Evolutionary conservation across 495 filamentous ascomycete genomes (phyloP).

Genomic region (Podospora australis): DNA sequence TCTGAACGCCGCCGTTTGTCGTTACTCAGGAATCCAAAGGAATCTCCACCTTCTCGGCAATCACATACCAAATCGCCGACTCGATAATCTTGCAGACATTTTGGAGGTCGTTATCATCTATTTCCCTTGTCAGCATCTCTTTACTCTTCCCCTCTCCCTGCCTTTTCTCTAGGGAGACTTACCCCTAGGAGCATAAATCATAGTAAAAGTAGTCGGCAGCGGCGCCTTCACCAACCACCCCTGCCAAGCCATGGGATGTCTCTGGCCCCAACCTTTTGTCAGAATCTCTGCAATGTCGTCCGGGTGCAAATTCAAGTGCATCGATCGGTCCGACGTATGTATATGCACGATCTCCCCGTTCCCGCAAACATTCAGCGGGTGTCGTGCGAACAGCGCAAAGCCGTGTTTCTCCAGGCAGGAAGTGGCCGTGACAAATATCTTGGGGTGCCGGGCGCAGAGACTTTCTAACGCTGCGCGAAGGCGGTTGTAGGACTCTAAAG

Average conservation of each 20-base stretch:
- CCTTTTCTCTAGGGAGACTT: slow-evolving; percentile 1
- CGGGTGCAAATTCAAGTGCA: slow-evolving; percentile 73
- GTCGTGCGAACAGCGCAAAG: slow-evolving; percentile 59
- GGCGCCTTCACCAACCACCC: slow-evolving; percentile 44
- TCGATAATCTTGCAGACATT: slow-evolving; percentile 64
- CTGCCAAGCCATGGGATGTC: slow-evolving; percentile 71
- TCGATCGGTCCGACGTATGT: slow-evolving; percentile 64
- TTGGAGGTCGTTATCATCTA: slow-evolving; percentile 57
- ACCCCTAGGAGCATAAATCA: slow-evolving; percentile 77
- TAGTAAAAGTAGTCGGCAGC: slow-evolving; percentile 61
- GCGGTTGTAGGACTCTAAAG: slow-evolving; percentile 41
- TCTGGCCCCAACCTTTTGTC: slow-evolving; percentile 79
- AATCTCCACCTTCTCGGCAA: slow-evolving; percentile 37
- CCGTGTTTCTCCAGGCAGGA: slow-evolving; percentile 79
- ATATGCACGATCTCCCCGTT: slow-evolving; percentile 76
- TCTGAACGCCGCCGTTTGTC: no score
- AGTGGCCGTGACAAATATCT: slow-evolving; percentile 51
- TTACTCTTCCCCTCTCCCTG: background rate
- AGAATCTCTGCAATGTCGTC: slow-evolving; percentile 71
- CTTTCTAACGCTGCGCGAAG: slow-evolving; percentile 45
- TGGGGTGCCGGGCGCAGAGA: slow-evolving; percentile 42
- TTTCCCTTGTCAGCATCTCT: background rate
- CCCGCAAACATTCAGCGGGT: slow-evolving; percentile 57
- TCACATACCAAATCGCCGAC: slow-evolving; percentile 58
- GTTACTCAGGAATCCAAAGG: slow-evolving; percentile 7